Evolutionary conservation across 805 yeast genomes (phyloP).

Genomic region (Candida cerambycidarum): DNA sequence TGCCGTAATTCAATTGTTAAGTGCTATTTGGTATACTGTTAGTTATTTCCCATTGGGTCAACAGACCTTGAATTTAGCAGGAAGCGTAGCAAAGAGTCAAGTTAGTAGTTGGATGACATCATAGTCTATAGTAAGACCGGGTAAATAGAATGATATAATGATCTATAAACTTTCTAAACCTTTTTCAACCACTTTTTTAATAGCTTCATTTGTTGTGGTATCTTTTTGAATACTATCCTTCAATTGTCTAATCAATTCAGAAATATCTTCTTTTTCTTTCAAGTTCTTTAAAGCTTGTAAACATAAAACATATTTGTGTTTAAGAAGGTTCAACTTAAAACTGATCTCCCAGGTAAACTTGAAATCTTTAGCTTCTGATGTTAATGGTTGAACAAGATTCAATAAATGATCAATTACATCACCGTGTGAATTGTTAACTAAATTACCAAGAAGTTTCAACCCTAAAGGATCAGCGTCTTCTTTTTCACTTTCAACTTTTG

Average conservation of each 20-base stretch:
- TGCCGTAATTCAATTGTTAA: constrained; percentile 40
- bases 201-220: constrained; percentile 42
- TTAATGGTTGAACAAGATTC: constrained; percentile 39
- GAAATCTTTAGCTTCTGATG: constrained; percentile 41
- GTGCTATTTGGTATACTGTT: constrained; percentile 47
- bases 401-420: constrained; percentile 47
- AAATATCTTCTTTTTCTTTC: constrained; percentile 25
- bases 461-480: constrained; percentile 66
- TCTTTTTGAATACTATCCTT: constrained; percentile 34
- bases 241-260: constrained; percentile 32
- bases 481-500: constrained; percentile 42
- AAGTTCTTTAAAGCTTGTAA: constrained; percentile 46
- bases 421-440: constrained; percentile 23
- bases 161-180: constrained; percentile 21
- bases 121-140: constrained; percentile 5
- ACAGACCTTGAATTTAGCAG: constrained; percentile 43
- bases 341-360: constrained; percentile 45
- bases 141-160: constrained; percentile 1
- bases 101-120: constrained; percentile 43
- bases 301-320: constrained; percentile 47
- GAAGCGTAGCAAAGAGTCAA: constrained; percentile 43
- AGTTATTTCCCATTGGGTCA: constrained; percentile 49
- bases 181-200: constrained; percentile 41
- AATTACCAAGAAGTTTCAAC: constrained; percentile 33
- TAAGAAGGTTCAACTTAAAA: constrained; percentile 36